Conservation (phyloP, 768 basidiomycete genomes). For the Pleurotus cornucopiae region DNA sequence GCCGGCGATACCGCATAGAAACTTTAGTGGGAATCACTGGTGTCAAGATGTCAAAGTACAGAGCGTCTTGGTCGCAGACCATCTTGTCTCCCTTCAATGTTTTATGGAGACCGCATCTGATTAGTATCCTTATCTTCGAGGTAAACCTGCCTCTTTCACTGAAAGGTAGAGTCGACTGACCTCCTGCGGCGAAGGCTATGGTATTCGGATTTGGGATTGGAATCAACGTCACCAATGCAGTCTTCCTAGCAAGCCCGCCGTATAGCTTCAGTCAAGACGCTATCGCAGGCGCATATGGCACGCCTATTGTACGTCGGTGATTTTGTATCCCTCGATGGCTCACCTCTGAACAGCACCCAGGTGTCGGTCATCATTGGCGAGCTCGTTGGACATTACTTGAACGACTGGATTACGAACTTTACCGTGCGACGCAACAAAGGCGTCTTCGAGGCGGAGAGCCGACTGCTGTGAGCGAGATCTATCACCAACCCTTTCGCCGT, state of each 20-base stretch:
- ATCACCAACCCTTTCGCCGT: neutral
- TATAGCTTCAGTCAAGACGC: conserved; percentile 36
- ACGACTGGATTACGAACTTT: conserved; percentile 30
- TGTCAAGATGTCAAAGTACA: conserved; percentile 35
- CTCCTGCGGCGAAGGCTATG: conserved; percentile 13
- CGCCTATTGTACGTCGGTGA: conserved; percentile 28
- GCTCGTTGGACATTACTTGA: conserved; percentile 31
- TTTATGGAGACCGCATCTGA: conserved; percentile 44
- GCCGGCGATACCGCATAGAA: conserved; percentile 34
- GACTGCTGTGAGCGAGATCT: conserved; percentile 37
- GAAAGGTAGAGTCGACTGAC: neutral
- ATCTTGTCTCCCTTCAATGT: conserved; percentile 32
- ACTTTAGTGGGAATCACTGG: conserved; percentile 42
- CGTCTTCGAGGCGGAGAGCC: conserved; percentile 39
- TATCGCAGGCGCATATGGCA: conserved; percentile 34
- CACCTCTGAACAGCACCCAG: conserved; percentile 10
- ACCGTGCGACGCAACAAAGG: conserved; percentile 31
- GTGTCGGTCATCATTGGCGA: conserved; percentile 35
- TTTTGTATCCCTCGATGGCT: neutral
- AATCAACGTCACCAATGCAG: conserved; percentile 32
- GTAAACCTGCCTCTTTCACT: conserved; percentile 15
- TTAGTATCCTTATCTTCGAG: conserved; percentile 37
- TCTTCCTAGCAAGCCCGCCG: conserved; percentile 19
- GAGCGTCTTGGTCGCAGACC: conserved; percentile 34
- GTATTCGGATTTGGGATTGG: conserved; percentile 29